Evolutionary conservation across 2,329 filamentous ascomycete genomes (phyloP), one percentile per base, ranked within the genome.

Genomic region (Colletotrichum neosansevieriae): DNA sequence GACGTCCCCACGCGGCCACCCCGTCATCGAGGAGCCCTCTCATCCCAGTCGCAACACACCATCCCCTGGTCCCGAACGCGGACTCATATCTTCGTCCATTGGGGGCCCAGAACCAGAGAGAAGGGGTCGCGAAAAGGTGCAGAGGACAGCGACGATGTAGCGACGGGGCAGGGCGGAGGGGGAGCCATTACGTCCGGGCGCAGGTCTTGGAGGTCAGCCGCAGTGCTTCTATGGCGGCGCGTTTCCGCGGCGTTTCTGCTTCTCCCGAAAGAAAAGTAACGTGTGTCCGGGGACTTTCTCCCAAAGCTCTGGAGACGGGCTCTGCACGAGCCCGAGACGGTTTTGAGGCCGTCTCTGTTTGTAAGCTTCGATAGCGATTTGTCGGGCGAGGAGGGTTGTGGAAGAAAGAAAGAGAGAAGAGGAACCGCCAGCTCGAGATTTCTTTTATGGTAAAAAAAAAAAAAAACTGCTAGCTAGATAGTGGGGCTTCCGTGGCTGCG

Each of bases 251-350:
- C 84, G 80, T 76, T 76, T 69, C 29, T 38, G 13, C 40, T 66
- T 77, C 76, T 74, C 72, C 61, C 72, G 66, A 73, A 78, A 77
- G 75, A 86, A 87, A 76, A 86, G 87, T 60, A 69, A 69, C 66
- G 66, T 69, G 83, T 91, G 94, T 98, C 95, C 95, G 95, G 95
- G 95, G 95, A 98, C 95, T 98, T 98, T 98, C 95, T 97, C 95
- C 95, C 94, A 96, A 98, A 98, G 94, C 94, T 79, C 74, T 71
- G 70, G 74, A 77, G 75, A 78, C 72, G 76, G 36, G 11, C 36
- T 38, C 36, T 78, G 78, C 82, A 73, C 80, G 75, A 75, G 72
- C 75, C 47, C 77, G 76, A 67, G 63, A 69, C 49, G 53, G 24
- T 51, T 42, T 51, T 36, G 71, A 72, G 76, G 75, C 80, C 76